phyloP scores from a whole-genome alignment of 2,329 filamentous ascomycete species.

The Exserohilum turcica region DNA sequence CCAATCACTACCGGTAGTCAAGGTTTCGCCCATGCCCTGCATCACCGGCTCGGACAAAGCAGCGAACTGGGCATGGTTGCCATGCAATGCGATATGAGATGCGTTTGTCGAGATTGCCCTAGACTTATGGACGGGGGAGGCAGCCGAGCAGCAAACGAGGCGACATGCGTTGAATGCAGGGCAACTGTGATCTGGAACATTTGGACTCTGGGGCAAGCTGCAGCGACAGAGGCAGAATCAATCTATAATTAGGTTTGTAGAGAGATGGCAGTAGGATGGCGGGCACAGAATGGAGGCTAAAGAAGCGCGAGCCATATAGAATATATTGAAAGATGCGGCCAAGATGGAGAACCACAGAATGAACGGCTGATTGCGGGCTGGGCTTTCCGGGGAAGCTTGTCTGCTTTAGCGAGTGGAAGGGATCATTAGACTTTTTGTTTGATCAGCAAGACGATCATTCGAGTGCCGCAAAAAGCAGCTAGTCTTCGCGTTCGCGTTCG shows the following conservation, averaged over 20 bases:
- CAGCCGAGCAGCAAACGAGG: conserved; percentile 14
- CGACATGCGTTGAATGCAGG: conserved; percentile 9
- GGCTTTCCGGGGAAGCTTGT: conserved; percentile 24
- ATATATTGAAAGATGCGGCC: conserved; percentile 42
- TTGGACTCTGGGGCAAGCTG: conserved; percentile 21
- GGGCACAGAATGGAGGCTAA: conserved; percentile 12
- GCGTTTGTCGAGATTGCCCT: conserved; percentile 31
- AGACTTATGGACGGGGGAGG: conserved; percentile 23
- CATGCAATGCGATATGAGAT: conserved; percentile 23
- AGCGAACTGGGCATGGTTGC: conserved; percentile 25
- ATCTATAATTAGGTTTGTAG: conserved; percentile 34
- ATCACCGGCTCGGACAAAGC: conserved; percentile 16
- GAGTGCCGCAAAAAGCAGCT: conserved; percentile 6
- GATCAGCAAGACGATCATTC: conserved; percentile 17
- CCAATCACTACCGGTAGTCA: conserved; percentile 21
- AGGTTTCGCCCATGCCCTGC: conserved; percentile 16
- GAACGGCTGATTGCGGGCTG: conserved; percentile 36
- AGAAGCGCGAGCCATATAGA: conserved; percentile 35
- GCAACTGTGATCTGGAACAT: conserved; percentile 36
- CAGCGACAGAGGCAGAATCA: conserved; percentile 10
- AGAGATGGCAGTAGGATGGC: conserved; percentile 22
- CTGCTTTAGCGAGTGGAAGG: conserved; percentile 28
- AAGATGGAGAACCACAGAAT: conserved; percentile 30
- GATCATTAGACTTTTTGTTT: conserved; percentile 24
- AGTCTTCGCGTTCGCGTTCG: conserved; percentile 33